phyloP scores from a whole-genome alignment of 164 flowering plant species.

The Platanus orientalis region DNA sequence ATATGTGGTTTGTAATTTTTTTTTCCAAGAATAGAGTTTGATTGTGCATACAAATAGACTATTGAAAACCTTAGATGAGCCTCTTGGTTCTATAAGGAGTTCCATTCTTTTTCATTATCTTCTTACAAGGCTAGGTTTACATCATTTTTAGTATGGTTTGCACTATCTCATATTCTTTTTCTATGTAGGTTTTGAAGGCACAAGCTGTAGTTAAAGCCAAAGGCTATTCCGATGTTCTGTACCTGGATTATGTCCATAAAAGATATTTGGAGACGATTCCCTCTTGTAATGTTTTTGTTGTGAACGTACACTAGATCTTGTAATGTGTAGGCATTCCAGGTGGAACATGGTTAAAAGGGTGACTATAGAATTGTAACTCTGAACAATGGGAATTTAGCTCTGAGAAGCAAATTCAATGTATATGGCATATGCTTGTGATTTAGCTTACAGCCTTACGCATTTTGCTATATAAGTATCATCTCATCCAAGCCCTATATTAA shows the following conservation, averaged over 20 bases:
- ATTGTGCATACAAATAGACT: too few species aligned
- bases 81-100: not conserved
- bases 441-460: too few species aligned
- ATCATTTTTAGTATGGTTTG: not conserved
- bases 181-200: conserved; percentile 68
- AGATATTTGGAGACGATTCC: conserved; percentile 84
- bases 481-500: too few species aligned
- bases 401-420: too few species aligned
- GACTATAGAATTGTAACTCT: too few species aligned
- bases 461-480: too few species aligned
- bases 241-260: conserved; percentile 78
- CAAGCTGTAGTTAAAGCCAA: conserved; percentile 73
- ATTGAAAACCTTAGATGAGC: not conserved
- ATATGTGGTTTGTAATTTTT: too few species aligned
- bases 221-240: conserved; percentile 84
- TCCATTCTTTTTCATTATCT: not conserved
- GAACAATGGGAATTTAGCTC: too few species aligned
- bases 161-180: not conserved
- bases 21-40: too few species aligned
- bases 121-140: not conserved
- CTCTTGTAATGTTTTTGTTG: conserved; percentile 82
- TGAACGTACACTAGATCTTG: conserved; percentile 71
- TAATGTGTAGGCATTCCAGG: too few species aligned
- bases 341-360: too few species aligned
- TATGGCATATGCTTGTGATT: too few species aligned